These are phyloP conservation scores for Kluyveromyces sp. DNA, from an alignment of 1,139 yeast genomes.

Conservation along the genomic window DNA sequence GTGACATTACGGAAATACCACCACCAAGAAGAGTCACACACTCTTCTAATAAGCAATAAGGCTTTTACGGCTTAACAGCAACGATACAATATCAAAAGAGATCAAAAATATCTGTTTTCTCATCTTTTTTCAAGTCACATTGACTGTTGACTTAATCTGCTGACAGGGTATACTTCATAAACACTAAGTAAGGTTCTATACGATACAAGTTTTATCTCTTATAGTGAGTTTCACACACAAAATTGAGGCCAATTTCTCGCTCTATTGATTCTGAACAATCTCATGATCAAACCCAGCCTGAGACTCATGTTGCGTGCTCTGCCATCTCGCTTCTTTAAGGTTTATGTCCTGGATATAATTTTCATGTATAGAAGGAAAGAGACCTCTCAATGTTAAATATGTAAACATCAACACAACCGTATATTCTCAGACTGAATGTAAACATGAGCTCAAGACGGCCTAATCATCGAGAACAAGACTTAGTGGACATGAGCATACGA, in stretches of 20 bases:
- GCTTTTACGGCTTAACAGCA: not conserved
- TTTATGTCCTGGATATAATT: not conserved
- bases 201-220: not conserved
- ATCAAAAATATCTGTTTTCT: not conserved
- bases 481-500: not conserved
- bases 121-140: not conserved
- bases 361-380: not conserved
- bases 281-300: too few relatives aligned
- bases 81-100: not conserved
- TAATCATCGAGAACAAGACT: not conserved
- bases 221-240: too few relatives aligned
- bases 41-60: constrained; percentile 1
- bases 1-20: constrained; percentile 18
- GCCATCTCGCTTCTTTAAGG: too few relatives aligned
- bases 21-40: constrained; percentile 6
- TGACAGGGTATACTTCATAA: not conserved
- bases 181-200: not conserved
- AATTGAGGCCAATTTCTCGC: too few relatives aligned
- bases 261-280: too few relatives aligned
- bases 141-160: not conserved
- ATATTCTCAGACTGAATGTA: not conserved
- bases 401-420: not conserved
- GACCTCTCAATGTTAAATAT: not conserved
- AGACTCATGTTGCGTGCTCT: not conserved
- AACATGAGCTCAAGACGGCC: not conserved